A percentile compares a stretch with the other conserved stretches of the same genome.
Conservation (phyloP, 768 basidiomycete species). For the Naematelia encephala region DNA sequence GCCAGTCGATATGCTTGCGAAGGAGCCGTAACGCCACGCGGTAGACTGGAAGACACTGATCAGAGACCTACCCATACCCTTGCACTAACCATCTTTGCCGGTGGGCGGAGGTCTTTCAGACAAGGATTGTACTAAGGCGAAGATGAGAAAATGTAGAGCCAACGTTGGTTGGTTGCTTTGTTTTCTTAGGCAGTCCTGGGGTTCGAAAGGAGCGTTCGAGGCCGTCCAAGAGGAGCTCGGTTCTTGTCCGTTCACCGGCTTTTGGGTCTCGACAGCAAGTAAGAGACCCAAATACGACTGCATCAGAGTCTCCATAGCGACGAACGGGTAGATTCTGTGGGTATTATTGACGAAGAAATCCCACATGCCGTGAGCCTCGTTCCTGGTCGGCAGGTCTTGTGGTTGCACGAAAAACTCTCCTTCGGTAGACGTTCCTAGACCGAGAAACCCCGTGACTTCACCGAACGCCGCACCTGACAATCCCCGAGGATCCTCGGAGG, state of each 20-base stretch:
- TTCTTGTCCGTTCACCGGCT: no score
- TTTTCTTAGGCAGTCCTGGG: background rate
- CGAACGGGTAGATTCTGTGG: background rate
- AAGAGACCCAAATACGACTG: no score
- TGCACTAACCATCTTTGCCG: background rate
- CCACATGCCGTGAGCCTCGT: conserved; percentile 2
- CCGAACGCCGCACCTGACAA: background rate
- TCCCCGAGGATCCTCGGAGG: background rate
- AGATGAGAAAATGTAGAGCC: background rate
- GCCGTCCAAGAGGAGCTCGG: no score
- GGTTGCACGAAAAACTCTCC: background rate
- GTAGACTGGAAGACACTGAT: no score
- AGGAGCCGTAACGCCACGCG: background rate
- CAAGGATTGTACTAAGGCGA: background rate
- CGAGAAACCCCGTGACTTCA: background rate
- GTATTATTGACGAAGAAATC: conserved; percentile 1
- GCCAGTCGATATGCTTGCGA: background rate
- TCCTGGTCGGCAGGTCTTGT: background rate
- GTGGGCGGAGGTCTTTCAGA: no score
- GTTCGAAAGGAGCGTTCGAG: no score
- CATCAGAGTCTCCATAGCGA: background rate
- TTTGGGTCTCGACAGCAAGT: no score
- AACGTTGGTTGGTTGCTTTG: background rate
- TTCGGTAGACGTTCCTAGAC: background rate
- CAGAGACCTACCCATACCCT: no score